phyloP scores from a whole-genome alignment of 768 basidiomycete species.

The Hebeloma cylindrosporum region DNA sequence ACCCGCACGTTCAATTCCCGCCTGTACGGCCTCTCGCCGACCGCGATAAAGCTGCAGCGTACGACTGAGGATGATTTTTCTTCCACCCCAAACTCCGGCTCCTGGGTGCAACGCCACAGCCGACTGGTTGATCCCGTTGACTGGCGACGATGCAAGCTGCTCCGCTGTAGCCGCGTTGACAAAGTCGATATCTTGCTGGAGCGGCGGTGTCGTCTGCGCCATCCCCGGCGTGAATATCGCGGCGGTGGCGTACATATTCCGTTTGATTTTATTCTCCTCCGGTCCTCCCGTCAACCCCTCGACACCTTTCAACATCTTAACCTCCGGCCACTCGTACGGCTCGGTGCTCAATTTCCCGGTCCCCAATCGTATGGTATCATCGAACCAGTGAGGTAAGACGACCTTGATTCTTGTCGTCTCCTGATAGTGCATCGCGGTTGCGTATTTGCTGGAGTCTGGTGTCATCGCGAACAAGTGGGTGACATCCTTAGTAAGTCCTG shows the following conservation, averaged over 20 bases:
- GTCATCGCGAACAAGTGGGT: constrained; percentile 80
- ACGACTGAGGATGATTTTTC: constrained; percentile 59
- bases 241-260: constrained; percentile 30
- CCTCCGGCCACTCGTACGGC: constrained; percentile 76
- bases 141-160: not conserved
- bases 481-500: constrained; percentile 76
- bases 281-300: constrained; percentile 18
- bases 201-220: constrained; percentile 14
- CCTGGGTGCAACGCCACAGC: not conserved
- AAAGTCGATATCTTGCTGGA: constrained; percentile 15
- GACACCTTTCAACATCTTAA: constrained; percentile 41
- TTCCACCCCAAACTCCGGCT: constrained; percentile 52
- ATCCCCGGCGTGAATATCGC: constrained; percentile 28
- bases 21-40: constrained; percentile 54
- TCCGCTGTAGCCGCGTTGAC: not conserved
- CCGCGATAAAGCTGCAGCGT: constrained; percentile 53
- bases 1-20: constrained; percentile 60
- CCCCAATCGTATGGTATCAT: constrained; percentile 68
- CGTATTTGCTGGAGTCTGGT: constrained; percentile 51
- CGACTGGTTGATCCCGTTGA: no score
- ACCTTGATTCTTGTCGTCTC: constrained; percentile 60
- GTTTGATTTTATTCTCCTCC: constrained; percentile 25
- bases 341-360: constrained; percentile 47
- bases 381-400: constrained; percentile 92
- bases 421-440: constrained; percentile 56